A percentile compares a stretch with the other conserved stretches of the same genome.
phyloP scores from a whole-genome alignment of 768 basidiomycete genomes.

The Neoboletus brunneissimus region DNA sequence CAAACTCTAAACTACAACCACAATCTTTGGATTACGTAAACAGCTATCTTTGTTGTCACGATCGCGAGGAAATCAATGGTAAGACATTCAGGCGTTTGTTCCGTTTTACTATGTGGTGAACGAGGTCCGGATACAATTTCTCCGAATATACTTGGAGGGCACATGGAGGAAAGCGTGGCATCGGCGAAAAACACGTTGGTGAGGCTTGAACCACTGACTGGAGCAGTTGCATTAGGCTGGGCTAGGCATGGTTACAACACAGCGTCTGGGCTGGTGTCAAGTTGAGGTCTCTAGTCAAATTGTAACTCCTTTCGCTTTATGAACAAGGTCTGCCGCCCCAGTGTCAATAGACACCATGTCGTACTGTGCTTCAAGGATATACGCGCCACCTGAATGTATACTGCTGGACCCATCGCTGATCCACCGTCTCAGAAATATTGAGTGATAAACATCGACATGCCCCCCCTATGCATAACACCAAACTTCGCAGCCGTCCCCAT shows the following conservation, averaged over 20 bases:
- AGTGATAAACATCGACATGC: not conserved
- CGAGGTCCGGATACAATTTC: not conserved
- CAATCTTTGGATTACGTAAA: too few relatives aligned
- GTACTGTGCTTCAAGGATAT: not conserved
- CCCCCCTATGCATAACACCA: slow-evolving; percentile 20
- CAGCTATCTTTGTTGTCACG: not conserved
- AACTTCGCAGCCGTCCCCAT: slow-evolving; percentile 19
- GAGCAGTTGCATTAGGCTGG: too few relatives aligned
- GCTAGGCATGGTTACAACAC: too few relatives aligned
- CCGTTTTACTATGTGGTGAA: not conserved
- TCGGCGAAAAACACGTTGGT: not conserved
- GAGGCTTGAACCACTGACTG: not conserved
- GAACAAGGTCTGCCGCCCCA: not conserved
- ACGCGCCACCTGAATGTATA: not conserved
- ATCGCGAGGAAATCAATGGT: not conserved
- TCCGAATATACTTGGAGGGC: not conserved
- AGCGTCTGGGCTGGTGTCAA: not conserved
- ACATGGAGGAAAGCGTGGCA: not conserved
- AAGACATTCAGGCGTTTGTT: not conserved
- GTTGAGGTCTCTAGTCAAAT: not conserved
- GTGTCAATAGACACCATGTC: too few relatives aligned
- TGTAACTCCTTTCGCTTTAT: not conserved
- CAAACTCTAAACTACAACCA: not conserved
- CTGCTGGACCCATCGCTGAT: not conserved
- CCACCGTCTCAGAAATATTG: not conserved